Base-by-base conservation (phyloP, 2,329 filamentous ascomycete species). In the Colletotrichum spaethianum region DNA sequence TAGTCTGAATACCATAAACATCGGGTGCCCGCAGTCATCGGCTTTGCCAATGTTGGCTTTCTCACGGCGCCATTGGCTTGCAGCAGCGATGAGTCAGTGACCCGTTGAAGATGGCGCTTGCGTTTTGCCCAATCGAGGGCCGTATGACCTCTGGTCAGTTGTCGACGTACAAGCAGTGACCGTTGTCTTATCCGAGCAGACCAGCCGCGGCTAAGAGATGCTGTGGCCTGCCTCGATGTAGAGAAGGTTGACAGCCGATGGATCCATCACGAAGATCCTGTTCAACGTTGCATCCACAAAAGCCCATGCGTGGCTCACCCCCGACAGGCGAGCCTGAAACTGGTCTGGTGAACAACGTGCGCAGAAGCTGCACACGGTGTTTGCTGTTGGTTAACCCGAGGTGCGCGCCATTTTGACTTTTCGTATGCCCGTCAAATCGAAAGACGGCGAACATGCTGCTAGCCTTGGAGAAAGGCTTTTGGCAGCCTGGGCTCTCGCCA, bases 221-320 rank as follows among this genome's bases (percentile, higher is more conserved):
- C 44, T 20, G 52, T 69, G 46, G 42, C 18, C 59, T 72, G 59
- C 46, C 38, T n/a, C 48, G 38, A 44, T 59, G 36, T 40, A 59
- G 20, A 36, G 65, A 72, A 28, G 50, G 44, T 31, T 63, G 65
- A 46, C 55, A 63, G 53, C 60, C 69, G 44, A 72, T 64, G 65
- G 59, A 64, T 36, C 64, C 60, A 53, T 67, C 55, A 52, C 68
- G 52, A 68, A 63, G 72, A 72, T 72, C 57, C 69, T 64, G 73
- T 74, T 28, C 70, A 74, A 74, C 73, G 73, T 74, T 74, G 73
- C 73, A 72, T 74, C 63, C 50, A 67, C 33, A 33, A 52, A 26
- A 71, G 62, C 67, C 55, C 46, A 57, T 62, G 55, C 38, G 50
- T 62, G 67, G 65, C 62, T 61, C 42, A 62, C 46, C 63, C 48